Conservation (phyloP, 2,329 filamentous ascomycete genomes). For the Calonectria fujianensis region DNA sequence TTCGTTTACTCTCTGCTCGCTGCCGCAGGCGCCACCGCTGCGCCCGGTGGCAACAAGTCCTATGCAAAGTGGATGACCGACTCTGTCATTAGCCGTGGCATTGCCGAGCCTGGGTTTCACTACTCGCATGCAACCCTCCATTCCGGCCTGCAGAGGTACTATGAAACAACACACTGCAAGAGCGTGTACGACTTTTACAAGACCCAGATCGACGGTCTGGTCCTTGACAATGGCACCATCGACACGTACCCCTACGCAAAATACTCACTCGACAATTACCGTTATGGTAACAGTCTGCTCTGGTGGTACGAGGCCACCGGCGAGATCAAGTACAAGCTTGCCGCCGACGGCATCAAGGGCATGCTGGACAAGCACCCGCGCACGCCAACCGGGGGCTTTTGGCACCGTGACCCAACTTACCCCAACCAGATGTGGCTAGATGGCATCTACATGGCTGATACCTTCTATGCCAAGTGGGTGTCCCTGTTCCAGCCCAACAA, state of each 20-base stretch:
- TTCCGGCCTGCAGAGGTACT: slow-evolving; percentile 68
- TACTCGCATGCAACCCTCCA: slow-evolving; percentile 69
- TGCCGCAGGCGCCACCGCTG: slow-evolving; percentile 20
- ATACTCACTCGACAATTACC: slow-evolving; percentile 72
- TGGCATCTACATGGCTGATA: slow-evolving; percentile 71
- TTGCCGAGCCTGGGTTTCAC: slow-evolving; percentile 60
- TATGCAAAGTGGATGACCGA: slow-evolving; percentile 65
- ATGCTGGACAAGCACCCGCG: slow-evolving; percentile 70
- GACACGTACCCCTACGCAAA: slow-evolving; percentile 66
- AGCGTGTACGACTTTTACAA: slow-evolving; percentile 67
- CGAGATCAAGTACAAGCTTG: slow-evolving; percentile 68
- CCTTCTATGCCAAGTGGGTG: slow-evolving; percentile 65
- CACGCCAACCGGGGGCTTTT: slow-evolving; percentile 71
- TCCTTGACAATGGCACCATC: slow-evolving; percentile 66
- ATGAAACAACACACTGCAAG: slow-evolving; percentile 64
- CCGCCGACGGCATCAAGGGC: slow-evolving; percentile 66
- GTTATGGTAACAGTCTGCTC: slow-evolving; percentile 71
- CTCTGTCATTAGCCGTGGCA: slow-evolving; percentile 66
- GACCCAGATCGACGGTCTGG: slow-evolving; percentile 67
- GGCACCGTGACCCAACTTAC: slow-evolving; percentile 68
- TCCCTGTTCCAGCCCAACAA: slow-evolving; percentile 61
- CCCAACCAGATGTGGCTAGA: slow-evolving; percentile 76
- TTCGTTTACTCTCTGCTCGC: slow-evolving; percentile 28
- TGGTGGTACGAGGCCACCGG: slow-evolving; percentile 68
- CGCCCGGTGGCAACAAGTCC: slow-evolving; percentile 28